Evolutionary conservation across 2,329 filamentous ascomycete genomes (phyloP), one percentile per base, ranked within the genome.

Genomic region (Triangularia verruculosa): DNA sequence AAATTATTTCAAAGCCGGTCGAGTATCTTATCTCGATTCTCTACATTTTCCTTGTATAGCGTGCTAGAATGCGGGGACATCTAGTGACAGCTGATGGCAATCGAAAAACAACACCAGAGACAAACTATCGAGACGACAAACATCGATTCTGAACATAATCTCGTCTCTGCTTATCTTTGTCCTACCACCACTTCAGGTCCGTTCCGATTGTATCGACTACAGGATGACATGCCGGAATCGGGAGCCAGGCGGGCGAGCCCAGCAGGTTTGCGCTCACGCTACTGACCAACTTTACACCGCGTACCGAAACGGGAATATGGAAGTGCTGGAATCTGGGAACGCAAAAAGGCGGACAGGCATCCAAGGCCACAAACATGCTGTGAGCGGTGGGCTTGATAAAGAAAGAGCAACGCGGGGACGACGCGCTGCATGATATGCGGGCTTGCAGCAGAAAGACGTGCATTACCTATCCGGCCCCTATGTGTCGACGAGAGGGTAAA

Each of bases 401-500:
- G n/a, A 47, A 20, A 20, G 20, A 3, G n/a, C n/a, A 47, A 47
- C n/a, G 39, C 39, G 39, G 39, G n/a, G 15, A 47, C 1, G 39
- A 12, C 39, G 39, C 39, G 39, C 39, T 47, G 39, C 39, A 47
- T 47, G 39, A 47, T 39, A 39, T 39, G 34, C 34, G 15, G 34
- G 3, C 30, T 34, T 34, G 30, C 30, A 34, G 30, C 30, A 34
- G 30, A 34, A 34, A 34, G 30, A 27, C 57, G 6, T 61, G 61
- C 64, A 64, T 59, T 28, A 54, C 63, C 51, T 55, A 22, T 52
- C 28, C 25, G 34, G 55, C 34, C 7, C 17, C 17, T 59, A 47
- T n/a, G 55, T 56, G 57, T 64, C 61, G 43, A 24, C 51, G 51
- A 59, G 39, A 47, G 51, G n/a, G 51, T 54, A 54, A 54, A 54